These are phyloP conservation scores for Colletotrichum sp. DNA, from an alignment of 2,329 filamentous ascomycete species.

Conservation along the genomic window DNA sequence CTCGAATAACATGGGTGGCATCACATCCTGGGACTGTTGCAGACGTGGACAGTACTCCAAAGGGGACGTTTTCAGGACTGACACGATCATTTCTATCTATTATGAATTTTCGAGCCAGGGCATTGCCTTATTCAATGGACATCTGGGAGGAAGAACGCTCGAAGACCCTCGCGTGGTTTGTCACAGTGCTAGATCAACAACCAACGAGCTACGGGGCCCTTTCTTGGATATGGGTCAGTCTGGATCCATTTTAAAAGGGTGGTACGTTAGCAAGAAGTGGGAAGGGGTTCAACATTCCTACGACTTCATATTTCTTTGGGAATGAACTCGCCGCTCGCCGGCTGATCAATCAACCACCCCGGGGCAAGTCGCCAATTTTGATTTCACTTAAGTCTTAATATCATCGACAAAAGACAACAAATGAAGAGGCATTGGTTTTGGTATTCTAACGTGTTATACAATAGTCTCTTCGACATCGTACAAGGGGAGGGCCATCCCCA, in stretches of 20 bases:
- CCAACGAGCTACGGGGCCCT: background rate
- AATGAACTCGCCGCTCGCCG: too few species aligned
- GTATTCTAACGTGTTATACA: background rate
- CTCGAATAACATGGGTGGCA: background rate
- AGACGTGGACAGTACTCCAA: background rate
- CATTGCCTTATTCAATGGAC: background rate
- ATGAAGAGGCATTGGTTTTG: background rate
- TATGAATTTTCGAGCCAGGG: background rate
- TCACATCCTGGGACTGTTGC: background rate
- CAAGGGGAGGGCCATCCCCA: background rate
- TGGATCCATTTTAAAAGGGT: background rate
- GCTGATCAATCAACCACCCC: too few species aligned
- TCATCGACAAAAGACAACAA: background rate
- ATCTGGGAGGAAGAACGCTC: background rate
- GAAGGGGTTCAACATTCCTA: background rate
- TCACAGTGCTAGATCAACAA: background rate
- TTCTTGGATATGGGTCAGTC: background rate
- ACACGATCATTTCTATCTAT: background rate
- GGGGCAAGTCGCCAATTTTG: background rate
- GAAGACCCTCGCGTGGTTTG: background rate
- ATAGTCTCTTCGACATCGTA: background rate
- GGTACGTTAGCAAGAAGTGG: too few species aligned
- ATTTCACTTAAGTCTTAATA: background rate
- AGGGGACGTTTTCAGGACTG: background rate
- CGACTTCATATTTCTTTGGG: too few species aligned